A percentile compares a stretch with the other conserved stretches of the same genome.
Conservation (phyloP, 176 grass and related monocot species). For the Thinopyrum elongatum region DNA sequence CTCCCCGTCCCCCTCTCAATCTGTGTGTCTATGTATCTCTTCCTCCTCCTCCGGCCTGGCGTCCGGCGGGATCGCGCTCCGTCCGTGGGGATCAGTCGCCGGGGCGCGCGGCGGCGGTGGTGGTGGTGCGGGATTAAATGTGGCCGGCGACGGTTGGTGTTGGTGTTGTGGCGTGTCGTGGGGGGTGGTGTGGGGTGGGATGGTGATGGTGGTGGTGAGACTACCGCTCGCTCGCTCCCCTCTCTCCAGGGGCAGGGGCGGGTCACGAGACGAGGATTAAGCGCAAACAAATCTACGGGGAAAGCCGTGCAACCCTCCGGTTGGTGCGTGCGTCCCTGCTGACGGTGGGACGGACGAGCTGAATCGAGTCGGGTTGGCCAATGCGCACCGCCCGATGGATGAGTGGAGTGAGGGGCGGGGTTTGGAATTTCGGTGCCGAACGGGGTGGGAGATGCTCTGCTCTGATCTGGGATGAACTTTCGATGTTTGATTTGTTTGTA, state of each 20-base stretch:
- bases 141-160: slow-evolving; percentile 41
- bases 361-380: not conserved
- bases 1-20: not conserved
- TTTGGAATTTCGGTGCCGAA: slow-evolving; percentile 21
- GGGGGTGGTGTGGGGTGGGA: not conserved
- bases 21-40: not conserved
- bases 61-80: not conserved
- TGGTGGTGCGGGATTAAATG: slow-evolving; percentile 36
- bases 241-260: not conserved
- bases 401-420: slow-evolving; percentile 4
- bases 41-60: not conserved
- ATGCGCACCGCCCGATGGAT: not conserved
- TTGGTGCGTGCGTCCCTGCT: slow-evolving; percentile 27
- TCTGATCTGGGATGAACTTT: not conserved
- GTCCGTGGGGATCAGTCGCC: slow-evolving; percentile 24
- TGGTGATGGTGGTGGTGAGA: not conserved
- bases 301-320: not conserved
- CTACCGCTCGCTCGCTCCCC: not conserved
- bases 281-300: not conserved
- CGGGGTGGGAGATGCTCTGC: not conserved
- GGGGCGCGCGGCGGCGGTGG: not conserved
- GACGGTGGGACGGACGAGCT: slow-evolving; percentile 1
- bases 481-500: not conserved
- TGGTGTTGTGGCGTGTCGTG: slow-evolving; percentile 34
- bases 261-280: not conserved